Conservation (phyloP, 2,329 filamentous ascomycete species). For the Fusarium haematococcum region DNA sequence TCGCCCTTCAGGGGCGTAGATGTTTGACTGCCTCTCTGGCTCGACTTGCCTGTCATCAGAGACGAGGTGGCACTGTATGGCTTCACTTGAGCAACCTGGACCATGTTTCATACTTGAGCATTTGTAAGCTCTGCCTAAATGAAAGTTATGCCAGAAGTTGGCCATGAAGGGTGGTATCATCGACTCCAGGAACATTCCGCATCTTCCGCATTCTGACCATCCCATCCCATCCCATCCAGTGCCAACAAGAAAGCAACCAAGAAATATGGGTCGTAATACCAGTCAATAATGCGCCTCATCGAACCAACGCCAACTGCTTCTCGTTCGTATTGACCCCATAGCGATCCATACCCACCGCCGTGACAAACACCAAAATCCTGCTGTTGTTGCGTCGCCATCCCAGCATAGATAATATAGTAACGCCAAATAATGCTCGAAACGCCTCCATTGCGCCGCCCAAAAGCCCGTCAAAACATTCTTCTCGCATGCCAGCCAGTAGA, state of each 20-base stretch:
- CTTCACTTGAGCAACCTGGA: not conserved
- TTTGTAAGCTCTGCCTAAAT: not conserved
- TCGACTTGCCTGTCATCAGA: not conserved
- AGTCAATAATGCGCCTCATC: not conserved
- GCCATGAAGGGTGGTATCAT: not conserved
- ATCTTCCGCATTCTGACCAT: not conserved
- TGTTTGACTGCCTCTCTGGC: not conserved
- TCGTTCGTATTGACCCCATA: not conserved
- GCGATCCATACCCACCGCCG: not conserved
- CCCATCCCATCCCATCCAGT: not conserved
- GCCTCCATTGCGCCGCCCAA: slow-evolving; percentile 1
- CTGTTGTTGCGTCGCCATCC: not conserved
- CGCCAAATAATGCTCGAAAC: slow-evolving; percentile 23
- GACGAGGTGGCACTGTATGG: not conserved
- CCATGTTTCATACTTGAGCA: not conserved
- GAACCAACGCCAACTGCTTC: not conserved
- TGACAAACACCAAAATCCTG: not conserved
- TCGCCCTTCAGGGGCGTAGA: not conserved
- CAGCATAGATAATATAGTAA: slow-evolving; percentile 3
- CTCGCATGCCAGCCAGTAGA: not conserved
- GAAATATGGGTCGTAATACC: not conserved
- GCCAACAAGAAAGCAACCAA: not conserved
- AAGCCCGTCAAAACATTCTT: not conserved
- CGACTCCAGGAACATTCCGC: not conserved
- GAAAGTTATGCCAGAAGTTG: not conserved